phyloP scores from a whole-genome alignment of 208 protist genomes.

The Plasmodiophora brassicae region DNA sequence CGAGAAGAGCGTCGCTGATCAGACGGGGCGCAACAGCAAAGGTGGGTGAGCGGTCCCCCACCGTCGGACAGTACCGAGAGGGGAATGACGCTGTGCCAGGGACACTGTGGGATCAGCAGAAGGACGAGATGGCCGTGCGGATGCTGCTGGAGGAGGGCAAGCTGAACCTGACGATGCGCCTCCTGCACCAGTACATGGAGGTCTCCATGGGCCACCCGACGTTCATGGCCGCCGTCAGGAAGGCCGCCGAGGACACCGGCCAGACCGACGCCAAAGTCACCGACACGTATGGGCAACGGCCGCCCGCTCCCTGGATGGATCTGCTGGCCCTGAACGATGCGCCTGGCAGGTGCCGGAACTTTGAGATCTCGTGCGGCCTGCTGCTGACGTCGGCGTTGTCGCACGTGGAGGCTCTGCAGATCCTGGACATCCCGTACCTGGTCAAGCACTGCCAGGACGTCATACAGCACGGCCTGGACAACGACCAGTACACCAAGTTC shows the following conservation, averaged over 20 bases:
- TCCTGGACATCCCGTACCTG: constrained; percentile 28
- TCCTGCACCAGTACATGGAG: not conserved
- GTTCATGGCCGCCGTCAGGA: not conserved
- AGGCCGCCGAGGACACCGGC: not conserved
- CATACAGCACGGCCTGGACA: not conserved
- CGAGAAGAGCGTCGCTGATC: not conserved
- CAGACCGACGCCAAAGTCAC: not conserved
- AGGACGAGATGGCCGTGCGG: not conserved
- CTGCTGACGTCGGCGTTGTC: not conserved
- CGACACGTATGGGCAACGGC: not conserved
- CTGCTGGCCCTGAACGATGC: no score
- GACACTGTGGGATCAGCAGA: constrained; percentile 7
- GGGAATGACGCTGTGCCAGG: not conserved
- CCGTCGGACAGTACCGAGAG: not conserved
- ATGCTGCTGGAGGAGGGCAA: constrained; percentile 8
- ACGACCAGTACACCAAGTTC: not conserved
- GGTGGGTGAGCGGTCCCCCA: not conserved
- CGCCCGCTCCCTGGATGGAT: not conserved
- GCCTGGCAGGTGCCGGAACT: not conserved
- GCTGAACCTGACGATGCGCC: not conserved
- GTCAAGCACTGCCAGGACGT: constrained; percentile 8
- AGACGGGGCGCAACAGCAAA: not conserved
- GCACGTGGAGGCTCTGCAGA: constrained; percentile 10
- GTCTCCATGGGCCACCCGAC: not conserved
- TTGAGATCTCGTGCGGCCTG: not conserved